Evolutionary conservation across 106 monocot species (phyloP).

Genomic region (Dioscorea alata): DNA sequence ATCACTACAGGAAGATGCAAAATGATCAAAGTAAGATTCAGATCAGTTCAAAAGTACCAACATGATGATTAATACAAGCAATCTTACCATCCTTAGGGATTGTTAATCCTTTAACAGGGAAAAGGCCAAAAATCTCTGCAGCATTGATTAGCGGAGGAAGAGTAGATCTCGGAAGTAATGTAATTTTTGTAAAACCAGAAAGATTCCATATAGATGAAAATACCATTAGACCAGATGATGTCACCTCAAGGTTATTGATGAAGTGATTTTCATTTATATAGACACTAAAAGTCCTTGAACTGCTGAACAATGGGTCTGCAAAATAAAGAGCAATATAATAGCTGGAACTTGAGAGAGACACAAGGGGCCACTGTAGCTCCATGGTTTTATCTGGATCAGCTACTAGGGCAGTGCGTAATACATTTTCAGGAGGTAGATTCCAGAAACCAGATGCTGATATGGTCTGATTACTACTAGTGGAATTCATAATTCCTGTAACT

Average conservation of each 20-base stretch:
- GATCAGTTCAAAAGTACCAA: neutral
- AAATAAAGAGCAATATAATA: constrained; percentile 95
- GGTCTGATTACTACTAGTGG: constrained; percentile 24
- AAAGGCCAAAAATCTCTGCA: constrained; percentile 73
- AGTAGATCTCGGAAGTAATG: constrained; percentile 29
- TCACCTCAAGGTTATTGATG: constrained; percentile 36
- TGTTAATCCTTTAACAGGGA: constrained; percentile 44
- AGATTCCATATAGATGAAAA: constrained; percentile 70
- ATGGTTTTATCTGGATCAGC: constrained; percentile 29
- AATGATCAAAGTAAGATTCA: neutral
- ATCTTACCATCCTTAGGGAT: constrained; percentile 59
- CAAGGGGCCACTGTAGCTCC: constrained; percentile 73
- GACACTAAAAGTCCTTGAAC: constrained; percentile 44
- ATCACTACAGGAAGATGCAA: constrained; percentile 40
- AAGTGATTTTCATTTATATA: constrained; percentile 64
- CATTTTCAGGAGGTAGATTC: constrained; percentile 76
- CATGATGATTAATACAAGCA: neutral
- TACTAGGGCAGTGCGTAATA: constrained; percentile 56
- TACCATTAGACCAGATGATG: constrained; percentile 49
- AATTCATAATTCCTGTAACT: constrained; percentile 19
- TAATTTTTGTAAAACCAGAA: constrained; percentile 57
- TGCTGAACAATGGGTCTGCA: constrained; percentile 39
- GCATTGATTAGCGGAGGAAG: constrained; percentile 73
- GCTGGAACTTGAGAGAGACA: constrained; percentile 52
- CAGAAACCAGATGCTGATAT: constrained; percentile 59